Evolutionary conservation across 331 rosid species (phyloP).

Genomic region (Pyrus hybrid): DNA sequence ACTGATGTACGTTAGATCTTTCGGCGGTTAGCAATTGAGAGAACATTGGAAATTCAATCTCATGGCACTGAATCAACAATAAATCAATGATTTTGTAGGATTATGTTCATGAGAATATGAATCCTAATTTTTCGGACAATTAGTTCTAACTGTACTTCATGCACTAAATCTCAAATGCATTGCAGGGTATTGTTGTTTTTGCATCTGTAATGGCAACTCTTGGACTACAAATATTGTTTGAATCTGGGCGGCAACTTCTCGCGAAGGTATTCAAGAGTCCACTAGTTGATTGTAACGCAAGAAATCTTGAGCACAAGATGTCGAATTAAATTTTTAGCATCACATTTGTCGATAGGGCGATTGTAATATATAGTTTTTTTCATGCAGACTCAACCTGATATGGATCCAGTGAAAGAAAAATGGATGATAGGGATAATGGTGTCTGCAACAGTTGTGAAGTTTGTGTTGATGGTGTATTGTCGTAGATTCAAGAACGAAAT

Average conservation of each 20-base stretch:
- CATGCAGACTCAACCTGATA: conserved; percentile 58
- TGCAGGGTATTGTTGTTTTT: conserved; percentile 82
- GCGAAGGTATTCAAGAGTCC: conserved; percentile 33
- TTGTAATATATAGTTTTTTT: not conserved
- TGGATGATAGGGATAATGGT: conserved; percentile 95
- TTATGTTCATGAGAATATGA: not conserved
- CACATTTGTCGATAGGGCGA: not conserved
- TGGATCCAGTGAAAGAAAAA: conserved; percentile 52
- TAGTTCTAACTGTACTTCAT: not conserved
- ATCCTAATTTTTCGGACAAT: not conserved
- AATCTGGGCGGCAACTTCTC: conserved; percentile 63
- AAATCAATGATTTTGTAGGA: not conserved
- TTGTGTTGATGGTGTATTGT: conserved; percentile 57
- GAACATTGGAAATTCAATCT: not conserved
- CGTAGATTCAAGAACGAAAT: conserved; percentile 76
- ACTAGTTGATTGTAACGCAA: not conserved
- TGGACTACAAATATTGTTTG: conserved; percentile 75
- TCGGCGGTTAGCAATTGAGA: no score
- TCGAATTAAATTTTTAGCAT: not conserved
- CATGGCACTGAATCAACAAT: not conserved
- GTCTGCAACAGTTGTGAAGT: conserved; percentile 51
- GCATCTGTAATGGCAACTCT: conserved; percentile 95
- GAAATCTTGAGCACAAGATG: not conserved
- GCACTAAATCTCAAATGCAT: not conserved
- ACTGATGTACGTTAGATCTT: no score